These are phyloP conservation scores for Cucurbita ficifolia DNA, from an alignment of 306 rosid species.

Conservation along the genomic window DNA sequence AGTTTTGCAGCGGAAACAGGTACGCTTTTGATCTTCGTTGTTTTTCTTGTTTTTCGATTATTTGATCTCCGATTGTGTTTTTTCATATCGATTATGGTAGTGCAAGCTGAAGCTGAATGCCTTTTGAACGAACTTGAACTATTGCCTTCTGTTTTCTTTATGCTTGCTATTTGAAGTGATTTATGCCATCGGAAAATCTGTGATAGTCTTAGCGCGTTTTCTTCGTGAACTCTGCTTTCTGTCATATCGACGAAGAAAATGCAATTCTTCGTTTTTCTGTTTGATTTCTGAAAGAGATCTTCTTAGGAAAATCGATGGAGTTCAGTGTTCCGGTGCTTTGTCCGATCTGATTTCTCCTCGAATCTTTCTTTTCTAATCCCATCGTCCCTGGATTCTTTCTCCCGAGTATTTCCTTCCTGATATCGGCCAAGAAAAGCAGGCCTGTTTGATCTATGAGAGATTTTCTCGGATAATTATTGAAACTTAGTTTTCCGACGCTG, in stretches of 20 bases:
- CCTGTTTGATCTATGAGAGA: not conserved
- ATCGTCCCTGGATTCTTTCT: not conserved
- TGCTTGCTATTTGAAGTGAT: not conserved
- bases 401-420: not conserved
- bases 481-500: not conserved
- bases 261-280: not conserved
- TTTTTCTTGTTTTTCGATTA: not conserved
- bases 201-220: not conserved
- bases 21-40: not conserved
- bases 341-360: not conserved
- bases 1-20: conserved; percentile 3
- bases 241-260: not conserved
- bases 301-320: no score
- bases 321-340: no score
- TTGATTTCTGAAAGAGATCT: no score
- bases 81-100: not conserved
- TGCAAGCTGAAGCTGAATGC: not conserved
- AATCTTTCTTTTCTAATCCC: not conserved
- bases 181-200: not conserved
- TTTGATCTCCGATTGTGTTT: not conserved
- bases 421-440: not conserved
- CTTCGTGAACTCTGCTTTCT: not conserved
- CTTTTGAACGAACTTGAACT: not conserved
- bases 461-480: not conserved
- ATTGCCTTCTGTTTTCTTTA: not conserved